Evolutionary conservation across 345 rosid species (phyloP).

Genomic region (Jatropha curcas): DNA sequence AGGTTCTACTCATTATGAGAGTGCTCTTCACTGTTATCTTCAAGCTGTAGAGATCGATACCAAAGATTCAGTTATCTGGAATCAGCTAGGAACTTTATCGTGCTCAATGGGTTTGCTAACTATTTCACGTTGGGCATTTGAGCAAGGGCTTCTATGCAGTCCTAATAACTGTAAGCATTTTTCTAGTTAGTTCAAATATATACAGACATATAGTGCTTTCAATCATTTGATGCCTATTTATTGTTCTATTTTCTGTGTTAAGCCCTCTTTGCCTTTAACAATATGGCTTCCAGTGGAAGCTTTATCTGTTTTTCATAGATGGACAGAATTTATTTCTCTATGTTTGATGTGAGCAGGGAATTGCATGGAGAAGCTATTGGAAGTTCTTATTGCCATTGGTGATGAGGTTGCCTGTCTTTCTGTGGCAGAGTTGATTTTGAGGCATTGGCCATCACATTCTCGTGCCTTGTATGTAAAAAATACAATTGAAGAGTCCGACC

Average conservation of each 20-base stretch:
- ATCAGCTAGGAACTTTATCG: constrained; percentile 94
- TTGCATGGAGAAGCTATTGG: constrained; percentile 98
- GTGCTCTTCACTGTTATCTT: constrained; percentile 86
- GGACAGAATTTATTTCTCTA: constrained; percentile 1
- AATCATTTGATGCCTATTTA: not conserved
- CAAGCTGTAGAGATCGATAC: constrained; percentile 97
- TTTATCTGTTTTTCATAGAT: constrained; percentile 6
- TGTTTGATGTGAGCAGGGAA: constrained; percentile 63
- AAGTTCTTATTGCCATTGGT: constrained; percentile 97
- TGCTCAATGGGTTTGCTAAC: constrained; percentile 92
- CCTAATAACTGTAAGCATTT: constrained; percentile 82
- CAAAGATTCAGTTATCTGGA: constrained; percentile 97
- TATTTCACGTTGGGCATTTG: constrained; percentile 97
- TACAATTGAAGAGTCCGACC: constrained; percentile 72
- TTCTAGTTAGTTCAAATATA: constrained; percentile 14
- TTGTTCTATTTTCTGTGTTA: not conserved
- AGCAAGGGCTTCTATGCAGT: constrained; percentile 97
- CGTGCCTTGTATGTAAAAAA: constrained; percentile 86
- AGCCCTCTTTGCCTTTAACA: not conserved
- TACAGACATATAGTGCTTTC: not conserved
- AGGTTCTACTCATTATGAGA: constrained; percentile 78
- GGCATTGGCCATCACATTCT: constrained; percentile 98
- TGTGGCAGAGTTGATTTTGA: constrained; percentile 86
- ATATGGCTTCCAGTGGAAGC: not conserved
- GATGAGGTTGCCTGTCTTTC: constrained; percentile 98